These are phyloP conservation scores for Manihot esculenta DNA, from an alignment of 441 rosid species.

Conservation along the genomic window DNA sequence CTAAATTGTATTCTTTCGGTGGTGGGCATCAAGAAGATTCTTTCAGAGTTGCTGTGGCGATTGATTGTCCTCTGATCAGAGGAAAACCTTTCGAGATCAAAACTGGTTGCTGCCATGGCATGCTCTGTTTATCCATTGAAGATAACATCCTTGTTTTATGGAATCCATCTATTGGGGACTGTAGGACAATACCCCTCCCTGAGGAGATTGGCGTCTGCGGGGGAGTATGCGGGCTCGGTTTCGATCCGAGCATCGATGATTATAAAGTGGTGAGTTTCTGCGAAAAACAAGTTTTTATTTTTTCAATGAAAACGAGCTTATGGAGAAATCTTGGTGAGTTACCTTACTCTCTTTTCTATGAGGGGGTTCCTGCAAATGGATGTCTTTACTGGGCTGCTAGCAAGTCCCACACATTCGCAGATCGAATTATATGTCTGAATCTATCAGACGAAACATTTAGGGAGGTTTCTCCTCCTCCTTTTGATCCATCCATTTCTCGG, in stretches of 20 bases:
- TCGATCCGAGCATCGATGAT: conserved; percentile 17
- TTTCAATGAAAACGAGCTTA: conserved; percentile 15
- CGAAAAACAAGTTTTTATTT: conserved; percentile 2
- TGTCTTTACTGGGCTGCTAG: conserved; percentile 19
- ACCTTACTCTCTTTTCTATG: conserved; percentile 3
- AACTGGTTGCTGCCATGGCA: conserved; percentile 20
- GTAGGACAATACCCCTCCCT: conserved; percentile 13
- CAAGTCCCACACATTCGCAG: background rate
- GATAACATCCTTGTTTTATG: conserved; percentile 10
- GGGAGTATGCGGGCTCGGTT: conserved; percentile 17
- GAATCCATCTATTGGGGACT: conserved; percentile 18
- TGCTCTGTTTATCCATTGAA: conserved; percentile 11
- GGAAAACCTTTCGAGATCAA: conserved; percentile 10
- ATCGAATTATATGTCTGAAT: conserved; percentile 4
- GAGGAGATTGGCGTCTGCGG: background rate
- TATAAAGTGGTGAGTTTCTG: conserved; percentile 12
- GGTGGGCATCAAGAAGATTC: conserved; percentile 6
- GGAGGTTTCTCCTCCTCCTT: conserved; percentile 17
- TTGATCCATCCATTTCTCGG: background rate
- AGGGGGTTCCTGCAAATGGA: conserved; percentile 17
- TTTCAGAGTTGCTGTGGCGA: background rate
- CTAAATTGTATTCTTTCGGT: background rate
- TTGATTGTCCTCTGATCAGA: conserved; percentile 7
- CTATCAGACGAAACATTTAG: conserved; percentile 13
- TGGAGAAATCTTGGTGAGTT: conserved; percentile 15